phyloP scores from a whole-genome alignment of 768 basidiomycete genomes.

The Lanmaoa rubissima region DNA sequence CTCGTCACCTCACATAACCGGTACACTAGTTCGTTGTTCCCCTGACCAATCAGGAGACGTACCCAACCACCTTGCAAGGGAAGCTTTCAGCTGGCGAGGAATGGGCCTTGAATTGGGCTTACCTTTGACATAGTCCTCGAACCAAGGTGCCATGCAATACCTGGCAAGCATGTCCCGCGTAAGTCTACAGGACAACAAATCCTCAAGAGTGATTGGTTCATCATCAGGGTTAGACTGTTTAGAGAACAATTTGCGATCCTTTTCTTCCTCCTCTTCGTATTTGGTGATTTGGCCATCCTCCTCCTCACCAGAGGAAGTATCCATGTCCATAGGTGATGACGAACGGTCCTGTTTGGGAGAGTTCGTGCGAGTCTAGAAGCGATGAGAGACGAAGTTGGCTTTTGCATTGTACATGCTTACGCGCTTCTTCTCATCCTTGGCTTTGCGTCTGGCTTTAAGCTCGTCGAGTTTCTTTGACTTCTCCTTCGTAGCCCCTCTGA shows the following conservation, averaged over 20 bases:
- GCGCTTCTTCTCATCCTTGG: conserved; percentile 84
- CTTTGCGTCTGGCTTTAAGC: conserved; percentile 81
- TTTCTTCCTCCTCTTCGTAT: conserved; percentile 72
- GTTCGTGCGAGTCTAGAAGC: conserved; percentile 42
- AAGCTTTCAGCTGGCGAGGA: conserved; percentile 6
- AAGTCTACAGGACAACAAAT: conserved; percentile 61
- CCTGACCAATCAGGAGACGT: conserved; percentile 72
- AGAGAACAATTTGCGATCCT: conserved; percentile 49
- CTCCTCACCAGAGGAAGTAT: conserved; percentile 75
- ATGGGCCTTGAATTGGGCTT: conserved; percentile 13
- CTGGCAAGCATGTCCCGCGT: conserved; percentile 71
- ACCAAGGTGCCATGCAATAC: conserved; percentile 75
- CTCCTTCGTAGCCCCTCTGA: conserved; percentile 74
- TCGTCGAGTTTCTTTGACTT: conserved; percentile 79
- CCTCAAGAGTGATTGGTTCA: conserved; percentile 50
- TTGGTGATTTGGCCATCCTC: conserved; percentile 76
- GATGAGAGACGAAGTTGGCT: conserved; percentile 9
- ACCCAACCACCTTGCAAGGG: conserved; percentile 72
- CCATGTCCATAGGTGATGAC: conserved; percentile 84
- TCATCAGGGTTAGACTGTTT: conserved; percentile 42
- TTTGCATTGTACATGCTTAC: conserved; percentile 41
- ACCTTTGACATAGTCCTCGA: conserved; percentile 82
- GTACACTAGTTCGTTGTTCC: conserved; percentile 61
- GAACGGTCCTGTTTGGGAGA: conserved; percentile 71
- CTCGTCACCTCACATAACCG: conserved; percentile 86